Percentiles rank a stretch among this genome's conserved stretches.
Conservation (phyloP, 805 yeast genomes). For the Kodamaea nitidulidarum region DNA sequence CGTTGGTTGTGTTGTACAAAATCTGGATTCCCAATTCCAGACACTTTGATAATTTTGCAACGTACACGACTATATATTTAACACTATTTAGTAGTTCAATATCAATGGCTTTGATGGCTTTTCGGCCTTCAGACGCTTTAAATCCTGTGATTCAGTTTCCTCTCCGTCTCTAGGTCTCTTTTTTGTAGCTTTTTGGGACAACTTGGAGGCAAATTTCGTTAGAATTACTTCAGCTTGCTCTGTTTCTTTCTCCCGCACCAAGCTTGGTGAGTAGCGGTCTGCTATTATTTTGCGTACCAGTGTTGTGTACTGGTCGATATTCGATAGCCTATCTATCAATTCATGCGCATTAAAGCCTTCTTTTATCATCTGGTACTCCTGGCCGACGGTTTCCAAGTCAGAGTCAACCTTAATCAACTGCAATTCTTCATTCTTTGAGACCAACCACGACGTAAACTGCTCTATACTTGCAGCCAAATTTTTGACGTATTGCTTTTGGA, state of each 20-base stretch:
- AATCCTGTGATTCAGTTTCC: conserved; percentile 3
- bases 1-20: conserved; percentile 4
- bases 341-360: not conserved
- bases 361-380: not conserved
- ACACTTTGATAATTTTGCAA: not conserved
- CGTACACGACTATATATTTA: not conserved
- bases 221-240: not conserved
- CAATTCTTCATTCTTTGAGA: conserved; percentile 4
- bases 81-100: conserved; percentile 5
- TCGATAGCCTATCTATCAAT: not conserved
- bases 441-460: conserved; percentile 17
- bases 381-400: conserved; percentile 1
- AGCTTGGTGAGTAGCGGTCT: not conserved
- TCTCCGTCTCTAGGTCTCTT: conserved; percentile 8
- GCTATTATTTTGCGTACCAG: not conserved
- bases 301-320: not conserved
- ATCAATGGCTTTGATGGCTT: conserved; percentile 5
- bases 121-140: conserved; percentile 9
- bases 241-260: not conserved
- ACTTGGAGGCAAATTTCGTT: not conserved
- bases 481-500: conserved; percentile 10
- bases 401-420: conserved; percentile 1
- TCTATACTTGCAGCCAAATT: conserved; percentile 10
- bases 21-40: not conserved
- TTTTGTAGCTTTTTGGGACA: not conserved